Evolutionary conservation across 495 filamentous ascomycete species (phyloP).

Genomic region (Tuber magnatum): DNA sequence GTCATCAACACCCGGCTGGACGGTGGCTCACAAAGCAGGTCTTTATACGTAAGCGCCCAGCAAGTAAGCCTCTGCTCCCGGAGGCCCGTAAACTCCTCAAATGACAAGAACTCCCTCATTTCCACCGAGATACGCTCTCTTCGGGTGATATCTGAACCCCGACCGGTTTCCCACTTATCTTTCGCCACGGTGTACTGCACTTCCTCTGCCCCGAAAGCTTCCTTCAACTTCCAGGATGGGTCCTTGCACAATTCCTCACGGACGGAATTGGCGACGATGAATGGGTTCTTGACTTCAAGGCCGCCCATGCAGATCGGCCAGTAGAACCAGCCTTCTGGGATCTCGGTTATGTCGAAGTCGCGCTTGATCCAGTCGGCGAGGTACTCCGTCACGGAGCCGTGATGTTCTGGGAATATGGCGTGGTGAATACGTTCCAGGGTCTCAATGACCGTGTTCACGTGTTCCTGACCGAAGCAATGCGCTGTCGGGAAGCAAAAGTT

Average conservation of each 20-base stretch:
- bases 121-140: background rate
- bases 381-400: slow-evolving; percentile 52
- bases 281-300: slow-evolving; percentile 40
- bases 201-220: background rate
- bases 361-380: slow-evolving; percentile 51
- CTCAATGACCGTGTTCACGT: slow-evolving; percentile 57
- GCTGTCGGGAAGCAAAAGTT: slow-evolving; percentile 58
- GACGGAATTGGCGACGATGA: slow-evolving; percentile 37
- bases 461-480: slow-evolving; percentile 56
- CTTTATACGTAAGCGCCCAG: slow-evolving; percentile 8
- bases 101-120: slow-evolving; percentile 8
- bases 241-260: slow-evolving; percentile 24
- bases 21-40: background rate
- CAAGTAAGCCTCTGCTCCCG: slow-evolving; percentile 8
- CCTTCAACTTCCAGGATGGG: slow-evolving; percentile 7
- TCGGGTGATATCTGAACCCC: background rate
- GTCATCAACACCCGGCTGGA: slow-evolving; percentile 7
- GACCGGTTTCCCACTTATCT: slow-evolving; percentile 20
- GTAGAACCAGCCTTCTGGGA: slow-evolving; percentile 64
- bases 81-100: slow-evolving; percentile 11
- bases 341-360: slow-evolving; percentile 50
- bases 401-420: slow-evolving; percentile 47
- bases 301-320: slow-evolving; percentile 43
- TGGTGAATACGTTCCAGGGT: slow-evolving; percentile 56
- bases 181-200: background rate